These are phyloP conservation scores for Cystobasidium tubakii DNA, from an alignment of 768 basidiomycete genomes.

Conservation along the genomic window DNA sequence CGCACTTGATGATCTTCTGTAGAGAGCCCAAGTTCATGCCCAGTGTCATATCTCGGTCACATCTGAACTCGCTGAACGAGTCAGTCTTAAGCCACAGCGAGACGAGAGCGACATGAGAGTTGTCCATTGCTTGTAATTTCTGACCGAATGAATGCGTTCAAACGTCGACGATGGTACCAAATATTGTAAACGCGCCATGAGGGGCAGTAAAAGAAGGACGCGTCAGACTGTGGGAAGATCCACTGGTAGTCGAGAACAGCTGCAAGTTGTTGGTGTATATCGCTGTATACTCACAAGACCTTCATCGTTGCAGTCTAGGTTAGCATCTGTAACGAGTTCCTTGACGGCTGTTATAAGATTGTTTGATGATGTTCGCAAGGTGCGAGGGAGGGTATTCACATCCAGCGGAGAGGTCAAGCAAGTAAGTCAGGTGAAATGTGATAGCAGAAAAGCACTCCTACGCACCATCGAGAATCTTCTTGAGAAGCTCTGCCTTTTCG, in stretches of 20 bases:
- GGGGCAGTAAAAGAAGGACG: neutral
- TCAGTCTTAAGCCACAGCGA: slow-evolving; percentile 70
- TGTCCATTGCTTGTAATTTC: slow-evolving; percentile 97
- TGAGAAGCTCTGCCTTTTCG: slow-evolving; percentile 75
- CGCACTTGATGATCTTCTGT: slow-evolving; percentile 93
- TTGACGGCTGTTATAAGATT: slow-evolving; percentile 68
- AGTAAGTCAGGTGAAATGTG: too few species aligned
- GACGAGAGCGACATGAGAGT: slow-evolving; percentile 97
- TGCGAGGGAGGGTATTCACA: too few species aligned
- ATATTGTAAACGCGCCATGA: neutral
- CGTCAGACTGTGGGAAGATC: neutral
- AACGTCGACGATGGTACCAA: neutral
- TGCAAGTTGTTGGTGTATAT: neutral
- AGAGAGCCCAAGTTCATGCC: slow-evolving; percentile 80
- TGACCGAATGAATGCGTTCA: slow-evolving; percentile 42
- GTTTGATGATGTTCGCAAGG: neutral
- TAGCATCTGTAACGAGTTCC: slow-evolving; percentile 93
- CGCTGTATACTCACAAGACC: slow-evolving; percentile 62
- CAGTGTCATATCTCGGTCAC: slow-evolving; percentile 88
- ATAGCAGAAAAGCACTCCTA: slow-evolving; percentile 2
- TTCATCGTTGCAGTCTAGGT: slow-evolving; percentile 94
- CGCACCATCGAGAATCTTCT: slow-evolving; percentile 87
- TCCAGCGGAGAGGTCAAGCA: too few species aligned
- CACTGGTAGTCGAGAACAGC: neutral
- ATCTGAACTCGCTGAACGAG: slow-evolving; percentile 78